Conservation (phyloP, 139 green algal species). For the Chlamydomonas applanata region DNA sequence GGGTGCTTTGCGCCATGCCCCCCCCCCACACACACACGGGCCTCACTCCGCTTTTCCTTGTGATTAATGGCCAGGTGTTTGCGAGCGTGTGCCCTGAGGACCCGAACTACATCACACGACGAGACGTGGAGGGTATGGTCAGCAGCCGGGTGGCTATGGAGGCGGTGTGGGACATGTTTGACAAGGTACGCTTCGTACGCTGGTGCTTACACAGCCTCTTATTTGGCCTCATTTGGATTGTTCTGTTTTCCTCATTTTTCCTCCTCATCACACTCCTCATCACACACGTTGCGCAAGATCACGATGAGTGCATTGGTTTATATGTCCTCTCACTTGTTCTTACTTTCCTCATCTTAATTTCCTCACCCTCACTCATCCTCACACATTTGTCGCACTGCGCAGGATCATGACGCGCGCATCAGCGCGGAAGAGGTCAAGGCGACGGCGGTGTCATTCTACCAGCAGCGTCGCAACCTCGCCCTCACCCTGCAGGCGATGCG, state of each 20-base stretch:
- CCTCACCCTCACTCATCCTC: too few relatives aligned
- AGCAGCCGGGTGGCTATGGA: neutral
- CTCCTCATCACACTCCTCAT: too few relatives aligned
- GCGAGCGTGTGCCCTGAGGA: neutral
- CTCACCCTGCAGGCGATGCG: conserved; percentile 17
- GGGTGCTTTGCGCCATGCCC: too few relatives aligned
- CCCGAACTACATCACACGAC: neutral
- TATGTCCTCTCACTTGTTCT: too few relatives aligned
- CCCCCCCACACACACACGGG: too few relatives aligned
- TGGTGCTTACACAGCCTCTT: too few relatives aligned
- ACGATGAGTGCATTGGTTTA: too few relatives aligned
- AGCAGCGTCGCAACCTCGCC: conserved; percentile 24
- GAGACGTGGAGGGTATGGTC: conserved; percentile 10
- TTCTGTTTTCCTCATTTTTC: too few relatives aligned
- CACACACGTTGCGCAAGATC: too few relatives aligned
- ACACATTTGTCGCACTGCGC: neutral
- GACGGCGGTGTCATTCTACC: conserved; percentile 6
- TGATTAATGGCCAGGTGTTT: conserved; percentile 11
- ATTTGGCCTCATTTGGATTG: too few relatives aligned
- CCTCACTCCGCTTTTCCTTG: too few relatives aligned
- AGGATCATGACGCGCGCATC: neutral
- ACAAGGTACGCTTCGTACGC: conserved; percentile 12
- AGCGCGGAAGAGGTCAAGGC: neutral
- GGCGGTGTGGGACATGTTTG: conserved; percentile 15
- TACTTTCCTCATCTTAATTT: too few relatives aligned